A percentile compares a stretch with the other conserved stretches of the same genome.
Evolutionary conservation across 2,329 filamentous ascomycete genomes (phyloP).

Genomic region (Cercospora zeina): DNA sequence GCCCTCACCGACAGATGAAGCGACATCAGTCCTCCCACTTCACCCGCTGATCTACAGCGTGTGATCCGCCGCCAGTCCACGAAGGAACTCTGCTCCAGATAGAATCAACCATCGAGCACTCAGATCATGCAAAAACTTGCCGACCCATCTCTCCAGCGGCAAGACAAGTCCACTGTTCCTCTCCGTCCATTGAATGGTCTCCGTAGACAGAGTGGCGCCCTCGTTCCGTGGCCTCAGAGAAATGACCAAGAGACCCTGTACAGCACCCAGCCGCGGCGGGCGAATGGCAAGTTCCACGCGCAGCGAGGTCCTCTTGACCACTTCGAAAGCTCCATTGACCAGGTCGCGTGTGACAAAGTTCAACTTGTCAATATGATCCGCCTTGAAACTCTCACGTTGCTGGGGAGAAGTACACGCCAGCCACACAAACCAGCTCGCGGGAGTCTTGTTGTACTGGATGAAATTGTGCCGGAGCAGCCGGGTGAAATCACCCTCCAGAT

Average conservation of each 20-base stretch:
- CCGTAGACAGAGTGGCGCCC: conserved; percentile 26
- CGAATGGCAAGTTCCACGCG: conserved; percentile 25
- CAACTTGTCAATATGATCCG: conserved; percentile 26
- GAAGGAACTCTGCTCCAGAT: conserved; percentile 23
- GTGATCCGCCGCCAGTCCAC: background rate
- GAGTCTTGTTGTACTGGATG: conserved; percentile 22
- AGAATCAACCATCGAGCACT: conserved; percentile 23
- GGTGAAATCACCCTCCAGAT: conserved; percentile 27
- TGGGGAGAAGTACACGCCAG: conserved; percentile 15
- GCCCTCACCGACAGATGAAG: background rate
- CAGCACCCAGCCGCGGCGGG: conserved; percentile 3
- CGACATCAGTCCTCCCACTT: background rate
- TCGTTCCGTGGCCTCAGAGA: conserved; percentile 25
- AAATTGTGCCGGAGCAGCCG: conserved; percentile 28
- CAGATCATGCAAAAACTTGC: conserved; percentile 26
- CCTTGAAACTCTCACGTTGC: conserved; percentile 25
- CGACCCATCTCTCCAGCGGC: conserved; percentile 27
- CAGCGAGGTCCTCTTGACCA: conserved; percentile 25
- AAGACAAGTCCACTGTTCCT: conserved; percentile 22
- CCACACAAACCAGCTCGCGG: conserved; percentile 27
- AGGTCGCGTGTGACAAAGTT: conserved; percentile 29
- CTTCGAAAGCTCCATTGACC: conserved; percentile 29
- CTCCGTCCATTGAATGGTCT: conserved; percentile 31
- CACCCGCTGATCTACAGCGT: background rate
- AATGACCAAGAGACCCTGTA: conserved; percentile 25